Conservation (phyloP, 2,329 filamentous ascomycete genomes). For the Monosporascus sp. region DNA sequence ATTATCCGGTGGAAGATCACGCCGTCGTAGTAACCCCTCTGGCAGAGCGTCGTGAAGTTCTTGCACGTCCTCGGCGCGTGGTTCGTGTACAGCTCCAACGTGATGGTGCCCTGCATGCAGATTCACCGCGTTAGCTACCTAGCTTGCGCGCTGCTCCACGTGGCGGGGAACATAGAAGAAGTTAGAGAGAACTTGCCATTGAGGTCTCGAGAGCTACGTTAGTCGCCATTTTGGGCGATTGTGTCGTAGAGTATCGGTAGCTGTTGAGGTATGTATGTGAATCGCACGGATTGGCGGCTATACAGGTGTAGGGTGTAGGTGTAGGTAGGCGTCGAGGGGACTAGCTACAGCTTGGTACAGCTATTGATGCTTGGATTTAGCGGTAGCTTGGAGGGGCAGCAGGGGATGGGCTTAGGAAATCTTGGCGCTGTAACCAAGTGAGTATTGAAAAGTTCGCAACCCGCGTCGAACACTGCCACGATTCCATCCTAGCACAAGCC, state of each 20-base stretch:
- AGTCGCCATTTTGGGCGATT: slow-evolving; percentile 70
- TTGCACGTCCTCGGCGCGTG: slow-evolving; percentile 87
- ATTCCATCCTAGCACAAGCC: background rate
- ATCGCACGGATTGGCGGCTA: background rate
- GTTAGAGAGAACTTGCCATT: slow-evolving; percentile 52
- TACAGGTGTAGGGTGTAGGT: no score
- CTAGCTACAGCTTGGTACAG: background rate
- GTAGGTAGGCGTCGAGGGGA: no score
- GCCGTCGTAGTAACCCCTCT: slow-evolving; percentile 81
- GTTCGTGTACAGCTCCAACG: slow-evolving; percentile 80
- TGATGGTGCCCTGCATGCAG: slow-evolving; percentile 64
- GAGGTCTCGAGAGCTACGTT: slow-evolving; percentile 78
- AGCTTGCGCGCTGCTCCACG: no score
- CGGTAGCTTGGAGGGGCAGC: background rate
- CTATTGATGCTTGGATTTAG: background rate
- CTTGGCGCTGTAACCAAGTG: no score
- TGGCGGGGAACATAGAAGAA: background rate
- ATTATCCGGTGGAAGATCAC: slow-evolving; percentile 93
- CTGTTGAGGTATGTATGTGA: background rate
- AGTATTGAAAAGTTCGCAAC: no score
- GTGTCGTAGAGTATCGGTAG: background rate
- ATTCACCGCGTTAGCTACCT: no score
- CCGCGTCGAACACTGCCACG: no score
- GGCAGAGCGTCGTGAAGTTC: slow-evolving; percentile 78
- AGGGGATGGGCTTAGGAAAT: background rate